Base-by-base conservation (phyloP, 371 early-diverging fungal genomes). In the Haplosporangium sp. region DNA sequence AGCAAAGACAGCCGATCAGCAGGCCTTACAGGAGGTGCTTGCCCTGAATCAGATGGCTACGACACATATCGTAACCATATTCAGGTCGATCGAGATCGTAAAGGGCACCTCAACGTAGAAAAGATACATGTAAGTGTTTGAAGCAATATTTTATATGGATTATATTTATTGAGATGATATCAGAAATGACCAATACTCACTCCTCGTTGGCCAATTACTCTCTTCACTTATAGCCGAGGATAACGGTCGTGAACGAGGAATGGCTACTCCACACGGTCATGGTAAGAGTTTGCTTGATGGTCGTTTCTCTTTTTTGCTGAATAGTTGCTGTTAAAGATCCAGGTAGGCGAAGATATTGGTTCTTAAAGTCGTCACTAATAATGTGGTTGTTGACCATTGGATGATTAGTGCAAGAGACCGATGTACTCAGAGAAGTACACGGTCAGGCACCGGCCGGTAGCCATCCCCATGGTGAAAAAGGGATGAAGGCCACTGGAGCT, bases 11-110 rank as follows among this genome's bases (percentile, higher is more conserved):
- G 52, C 60, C 8, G 65, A 73, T 46, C 75, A 59, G 5, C 55
- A 57, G 5, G 58, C 29, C 6, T 55, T 62, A 8, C 52, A 55
- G 2, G 61, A 62, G 1, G 12, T 56, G 23, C 75, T 62, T 0
- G 21, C 51, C 1, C 38, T 74, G 10, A 62, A 69, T 46, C 65
- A 64, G 21, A 54, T 67, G 12, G 50, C 36, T 5, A 74, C 75
- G 9, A 69, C 75, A 1, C 75, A 74, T 50, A 69, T 74, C 23
- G 75, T 74, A n/a, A 69, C 75, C 0, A 54, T 58, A 0, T 20
- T 74, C 6, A 41, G 69, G 1, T 62, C 37, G 20, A 47, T 69
- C 11, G 69, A 69, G 4, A 58, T 57, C 0, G 62, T 74, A 13
- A 69, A 62, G 42, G 53, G 37, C 51, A 51, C 23, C 29, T 69